Conservation (phyloP, 805 yeast species). For the Priceomyces carsonii region DNA sequence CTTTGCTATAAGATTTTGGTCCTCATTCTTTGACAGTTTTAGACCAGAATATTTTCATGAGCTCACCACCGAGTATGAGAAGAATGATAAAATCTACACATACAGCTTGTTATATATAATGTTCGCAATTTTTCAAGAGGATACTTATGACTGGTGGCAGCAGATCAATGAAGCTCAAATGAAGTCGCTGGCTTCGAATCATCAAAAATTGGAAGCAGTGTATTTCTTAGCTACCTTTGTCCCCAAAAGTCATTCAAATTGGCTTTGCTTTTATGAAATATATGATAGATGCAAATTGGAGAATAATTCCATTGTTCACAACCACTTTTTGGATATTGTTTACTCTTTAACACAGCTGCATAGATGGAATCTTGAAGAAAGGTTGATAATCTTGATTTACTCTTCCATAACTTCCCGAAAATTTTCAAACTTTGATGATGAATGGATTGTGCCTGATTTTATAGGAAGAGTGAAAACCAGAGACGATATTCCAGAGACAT, state of each 20-base stretch:
- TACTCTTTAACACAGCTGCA: slow-evolving; percentile 22
- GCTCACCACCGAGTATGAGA: too few relatives aligned
- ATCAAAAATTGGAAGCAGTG: slow-evolving; percentile 17
- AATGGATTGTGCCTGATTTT: slow-evolving; percentile 22
- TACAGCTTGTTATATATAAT: slow-evolving; percentile 20
- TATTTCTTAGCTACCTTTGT: slow-evolving; percentile 15
- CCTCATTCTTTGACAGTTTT: slow-evolving; percentile 17
- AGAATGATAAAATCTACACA: not conserved
- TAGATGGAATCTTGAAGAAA: slow-evolving; percentile 37
- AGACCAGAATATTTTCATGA: slow-evolving; percentile 14
- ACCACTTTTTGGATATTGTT: slow-evolving; percentile 29
- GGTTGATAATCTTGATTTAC: slow-evolving; percentile 29
- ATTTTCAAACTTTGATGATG: slow-evolving; percentile 40
- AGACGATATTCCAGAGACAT: slow-evolving; percentile 26
- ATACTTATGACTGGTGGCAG: slow-evolving; percentile 26
- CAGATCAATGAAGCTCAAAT: slow-evolving; percentile 20
- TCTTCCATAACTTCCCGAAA: slow-evolving; percentile 28
- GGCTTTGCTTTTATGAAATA: slow-evolving; percentile 26
- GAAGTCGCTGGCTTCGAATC: not conserved
- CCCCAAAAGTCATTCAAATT: slow-evolving; percentile 15
- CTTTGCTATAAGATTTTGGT: slow-evolving; percentile 19
- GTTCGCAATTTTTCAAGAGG: slow-evolving; percentile 14
- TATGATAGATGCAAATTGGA: slow-evolving; percentile 16
- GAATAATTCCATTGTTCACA: slow-evolving; percentile 18
- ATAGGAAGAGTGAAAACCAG: slow-evolving; percentile 22